A percentile compares a stretch with the other conserved stretches of the same genome.
Evolutionary conservation across 768 basidiomycete genomes (phyloP).

Genomic region (Suillus luteus): DNA sequence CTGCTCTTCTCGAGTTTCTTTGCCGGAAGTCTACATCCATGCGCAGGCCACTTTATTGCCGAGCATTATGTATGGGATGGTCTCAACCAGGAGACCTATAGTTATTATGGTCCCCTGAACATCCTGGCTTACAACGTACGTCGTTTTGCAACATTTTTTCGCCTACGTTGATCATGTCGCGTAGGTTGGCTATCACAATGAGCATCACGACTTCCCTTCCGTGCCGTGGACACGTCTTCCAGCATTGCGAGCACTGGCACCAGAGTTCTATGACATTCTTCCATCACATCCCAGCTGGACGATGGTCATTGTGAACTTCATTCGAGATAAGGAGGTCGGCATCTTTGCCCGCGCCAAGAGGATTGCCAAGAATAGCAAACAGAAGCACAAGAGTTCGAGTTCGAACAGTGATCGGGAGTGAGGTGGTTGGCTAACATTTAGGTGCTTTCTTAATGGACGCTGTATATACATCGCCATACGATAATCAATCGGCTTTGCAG

Average conservation of each 20-base stretch:
- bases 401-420: constrained; percentile 20
- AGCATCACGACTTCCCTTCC: constrained; percentile 99
- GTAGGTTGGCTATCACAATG: constrained; percentile 97
- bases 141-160: constrained; percentile 13
- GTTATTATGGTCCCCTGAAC: constrained; percentile 94
- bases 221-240: constrained; percentile 94
- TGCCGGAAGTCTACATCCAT: constrained; percentile 93
- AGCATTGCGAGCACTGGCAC: constrained; percentile 76
- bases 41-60: constrained; percentile 97
- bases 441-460: constrained; percentile 14
- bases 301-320: constrained; percentile 93
- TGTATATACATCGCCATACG: constrained; percentile 11
- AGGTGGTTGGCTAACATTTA: constrained; percentile 8
- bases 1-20: constrained; percentile 91
- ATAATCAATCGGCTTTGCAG: background rate
- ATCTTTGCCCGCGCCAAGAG: constrained; percentile 89
- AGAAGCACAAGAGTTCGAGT: constrained; percentile 16
- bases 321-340: constrained; percentile 85
- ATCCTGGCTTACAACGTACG: constrained; percentile 89
- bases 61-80: constrained; percentile 97
- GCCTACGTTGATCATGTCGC: constrained; percentile 7
- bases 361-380: constrained; percentile 41
- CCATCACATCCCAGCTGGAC: constrained; percentile 93
- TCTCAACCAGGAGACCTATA: constrained; percentile 92
- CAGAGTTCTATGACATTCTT: constrained; percentile 88